These are phyloP conservation scores for Angophora floribunda DNA, from an alignment of 345 rosid genomes.

Conservation along the genomic window DNA sequence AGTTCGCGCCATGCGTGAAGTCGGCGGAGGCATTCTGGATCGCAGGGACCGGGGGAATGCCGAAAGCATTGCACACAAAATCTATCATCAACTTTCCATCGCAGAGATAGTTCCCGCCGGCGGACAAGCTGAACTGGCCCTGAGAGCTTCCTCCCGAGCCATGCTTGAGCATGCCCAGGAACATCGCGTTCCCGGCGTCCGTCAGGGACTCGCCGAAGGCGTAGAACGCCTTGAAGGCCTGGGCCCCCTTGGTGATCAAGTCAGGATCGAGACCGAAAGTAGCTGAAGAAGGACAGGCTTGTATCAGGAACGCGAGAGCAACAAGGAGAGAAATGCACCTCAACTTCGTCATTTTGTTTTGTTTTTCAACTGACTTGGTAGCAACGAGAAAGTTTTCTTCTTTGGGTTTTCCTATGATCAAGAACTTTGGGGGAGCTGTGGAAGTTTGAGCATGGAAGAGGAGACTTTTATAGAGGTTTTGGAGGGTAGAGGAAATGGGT, in stretches of 20 bases:
- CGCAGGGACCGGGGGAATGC: slow-evolving; percentile 15
- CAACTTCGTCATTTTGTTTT: neutral
- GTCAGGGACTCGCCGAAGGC: slow-evolving; percentile 46
- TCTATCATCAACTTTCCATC: slow-evolving; percentile 19
- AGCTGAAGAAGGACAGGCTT: neutral
- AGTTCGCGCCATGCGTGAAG: slow-evolving; percentile 20
- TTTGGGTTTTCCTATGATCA: neutral
- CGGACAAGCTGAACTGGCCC: neutral
- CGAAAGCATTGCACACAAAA: slow-evolving; percentile 17
- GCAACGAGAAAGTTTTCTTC: too few species aligned
- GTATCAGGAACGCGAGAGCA: neutral
- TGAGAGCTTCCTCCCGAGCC: neutral
- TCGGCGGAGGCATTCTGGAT: neutral
- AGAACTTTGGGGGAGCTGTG: neutral
- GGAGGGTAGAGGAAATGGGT: neutral
- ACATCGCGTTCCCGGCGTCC: slow-evolving; percentile 28
- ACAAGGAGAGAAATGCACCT: neutral
- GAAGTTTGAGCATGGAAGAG: neutral
- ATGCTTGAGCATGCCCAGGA: slow-evolving; percentile 1
- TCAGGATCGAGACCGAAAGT: neutral
- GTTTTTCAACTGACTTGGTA: neutral
- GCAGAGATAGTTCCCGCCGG: neutral
- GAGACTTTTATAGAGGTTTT: neutral
- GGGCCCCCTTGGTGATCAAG: neutral
- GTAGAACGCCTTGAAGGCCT: neutral